A percentile compares a stretch with the other conserved stretches of the same genome.
Evolutionary conservation across 116 monocot species (phyloP).

Genomic region (Dioscorea cayenensis): DNA sequence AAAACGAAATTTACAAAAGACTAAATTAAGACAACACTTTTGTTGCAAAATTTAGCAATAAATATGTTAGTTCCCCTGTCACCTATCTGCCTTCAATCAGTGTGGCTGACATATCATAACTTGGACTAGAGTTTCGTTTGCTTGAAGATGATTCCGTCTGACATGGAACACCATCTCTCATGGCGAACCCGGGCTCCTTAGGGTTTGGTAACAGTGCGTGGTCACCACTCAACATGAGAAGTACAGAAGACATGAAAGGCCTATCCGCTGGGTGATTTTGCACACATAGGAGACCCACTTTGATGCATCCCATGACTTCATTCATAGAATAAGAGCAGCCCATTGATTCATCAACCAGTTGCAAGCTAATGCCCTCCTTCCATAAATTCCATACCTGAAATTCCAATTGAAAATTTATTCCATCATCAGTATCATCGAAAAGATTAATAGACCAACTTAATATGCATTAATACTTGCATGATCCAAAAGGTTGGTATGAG

Average conservation of each 20-base stretch:
- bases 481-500: neutral
- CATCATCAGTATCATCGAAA: neutral
- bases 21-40: no score
- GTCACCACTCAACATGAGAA: constrained; percentile 15
- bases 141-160: constrained; percentile 10
- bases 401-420: neutral
- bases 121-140: neutral
- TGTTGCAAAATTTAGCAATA: no score
- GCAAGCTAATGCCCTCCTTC: neutral
- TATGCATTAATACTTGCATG: neutral
- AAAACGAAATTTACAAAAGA: no score
- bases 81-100: neutral
- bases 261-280: neutral
- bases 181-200: neutral
- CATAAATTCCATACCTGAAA: neutral
- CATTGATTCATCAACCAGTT: neutral
- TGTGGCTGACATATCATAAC: no score
- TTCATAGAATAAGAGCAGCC: neutral
- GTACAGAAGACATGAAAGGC: neutral
- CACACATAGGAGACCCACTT: neutral
- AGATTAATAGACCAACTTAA: neutral
- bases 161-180: neutral
- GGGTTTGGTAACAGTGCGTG: neutral
- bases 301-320: neutral
- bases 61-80: no score